phyloP scores from a whole-genome alignment of 768 basidiomycete species.

The Tephrocybe sp. region DNA sequence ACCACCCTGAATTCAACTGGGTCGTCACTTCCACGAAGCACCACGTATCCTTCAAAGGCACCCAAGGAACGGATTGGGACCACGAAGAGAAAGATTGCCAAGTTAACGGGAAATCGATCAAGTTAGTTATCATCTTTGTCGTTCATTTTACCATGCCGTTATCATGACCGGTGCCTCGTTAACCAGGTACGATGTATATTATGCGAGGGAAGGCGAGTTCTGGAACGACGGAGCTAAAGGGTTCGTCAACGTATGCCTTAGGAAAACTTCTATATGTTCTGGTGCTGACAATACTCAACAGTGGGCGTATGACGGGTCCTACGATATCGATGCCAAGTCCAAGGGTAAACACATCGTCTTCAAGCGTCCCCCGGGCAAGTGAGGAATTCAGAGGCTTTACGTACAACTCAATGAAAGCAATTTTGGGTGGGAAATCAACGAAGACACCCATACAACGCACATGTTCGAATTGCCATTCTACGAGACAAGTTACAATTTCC shows the following conservation, averaged over 20 bases:
- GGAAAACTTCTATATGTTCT: not conserved
- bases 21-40: slow-evolving; percentile 22
- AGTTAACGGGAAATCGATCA: not conserved
- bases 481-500: too few relatives aligned
- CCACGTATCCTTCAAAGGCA: slow-evolving; percentile 18
- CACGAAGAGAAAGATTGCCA: slow-evolving; percentile 19
- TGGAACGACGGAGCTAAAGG: not conserved
- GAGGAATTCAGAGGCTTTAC: too few relatives aligned
- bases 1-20: slow-evolving; percentile 16
- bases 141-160: not conserved
- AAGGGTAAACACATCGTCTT: not conserved
- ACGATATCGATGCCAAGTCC: not conserved
- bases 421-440: too few relatives aligned
- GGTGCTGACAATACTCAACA: not conserved
- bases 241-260: not conserved
- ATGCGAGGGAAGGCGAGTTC: not conserved
- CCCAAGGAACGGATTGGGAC: slow-evolving; percentile 21
- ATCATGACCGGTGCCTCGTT: not conserved
- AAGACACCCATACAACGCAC: too few relatives aligned
- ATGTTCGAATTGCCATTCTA: too few relatives aligned
- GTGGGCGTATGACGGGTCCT: not conserved
- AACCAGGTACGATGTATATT: not conserved
- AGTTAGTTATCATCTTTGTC: not conserved
- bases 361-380: not conserved
- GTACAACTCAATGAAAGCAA: too few relatives aligned